Evolutionary conservation across 345 rosid genomes (phyloP).

Genomic region (Hibiscus mutabilis): DNA sequence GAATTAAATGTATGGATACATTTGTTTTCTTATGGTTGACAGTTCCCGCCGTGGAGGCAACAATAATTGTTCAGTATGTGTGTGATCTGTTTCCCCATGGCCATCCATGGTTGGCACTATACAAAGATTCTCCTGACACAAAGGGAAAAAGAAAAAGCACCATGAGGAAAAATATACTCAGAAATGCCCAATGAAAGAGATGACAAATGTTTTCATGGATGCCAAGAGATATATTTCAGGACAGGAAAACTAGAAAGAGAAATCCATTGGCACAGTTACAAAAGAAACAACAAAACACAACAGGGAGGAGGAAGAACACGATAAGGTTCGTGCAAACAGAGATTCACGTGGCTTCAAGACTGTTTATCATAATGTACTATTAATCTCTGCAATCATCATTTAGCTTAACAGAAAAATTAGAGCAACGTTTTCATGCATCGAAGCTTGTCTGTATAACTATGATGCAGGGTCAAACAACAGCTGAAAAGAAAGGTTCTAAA

Average conservation of each 20-base stretch:
- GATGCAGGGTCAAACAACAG: background rate
- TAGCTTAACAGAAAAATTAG: background rate
- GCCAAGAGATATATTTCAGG: background rate
- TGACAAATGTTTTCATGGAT: constrained; percentile 8
- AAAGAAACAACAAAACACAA: background rate
- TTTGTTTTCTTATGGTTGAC: background rate
- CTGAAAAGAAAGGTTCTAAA: background rate
- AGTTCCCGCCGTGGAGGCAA: constrained; percentile 8
- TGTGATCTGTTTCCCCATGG: constrained; percentile 3
- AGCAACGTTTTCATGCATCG: background rate
- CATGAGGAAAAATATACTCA: background rate
- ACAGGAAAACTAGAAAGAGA: constrained; percentile 1
- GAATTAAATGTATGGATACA: background rate
- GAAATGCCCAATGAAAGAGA: background rate
- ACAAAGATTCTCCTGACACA: constrained; percentile 11
- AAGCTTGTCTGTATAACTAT: background rate
- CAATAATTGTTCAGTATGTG: background rate
- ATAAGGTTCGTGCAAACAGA: background rate
- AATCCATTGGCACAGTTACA: background rate
- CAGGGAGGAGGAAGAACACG: background rate
- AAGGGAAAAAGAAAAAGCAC: background rate
- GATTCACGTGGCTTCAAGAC: background rate
- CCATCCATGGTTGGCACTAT: background rate
- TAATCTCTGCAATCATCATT: too few species aligned
- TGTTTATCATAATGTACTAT: background rate